These are phyloP conservation scores for Didymella arachidicola DNA, from an alignment of 2,329 filamentous ascomycete genomes.

Conservation along the genomic window DNA sequence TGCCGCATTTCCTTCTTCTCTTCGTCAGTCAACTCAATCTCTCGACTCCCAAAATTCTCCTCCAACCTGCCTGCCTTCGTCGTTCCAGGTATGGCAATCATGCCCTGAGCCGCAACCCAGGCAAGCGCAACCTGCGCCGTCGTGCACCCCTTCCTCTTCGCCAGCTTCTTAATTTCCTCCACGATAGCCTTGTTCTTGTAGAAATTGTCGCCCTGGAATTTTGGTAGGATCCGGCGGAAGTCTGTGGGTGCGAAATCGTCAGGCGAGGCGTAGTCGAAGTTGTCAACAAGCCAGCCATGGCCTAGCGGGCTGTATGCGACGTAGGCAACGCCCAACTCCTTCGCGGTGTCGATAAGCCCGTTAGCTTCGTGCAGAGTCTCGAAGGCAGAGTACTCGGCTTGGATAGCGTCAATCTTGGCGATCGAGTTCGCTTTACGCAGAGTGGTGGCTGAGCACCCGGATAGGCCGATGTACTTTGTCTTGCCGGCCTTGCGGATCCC, in stretches of 20 bases:
- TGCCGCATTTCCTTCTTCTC: slow-evolving; percentile 33
- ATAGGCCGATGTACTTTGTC: slow-evolving; percentile 58
- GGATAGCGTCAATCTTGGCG: slow-evolving; percentile 56
- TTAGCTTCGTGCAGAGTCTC: slow-evolving; percentile 53
- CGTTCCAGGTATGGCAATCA: slow-evolving; percentile 64
- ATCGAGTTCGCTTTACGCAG: slow-evolving; percentile 58
- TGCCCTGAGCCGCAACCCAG: slow-evolving; percentile 45
- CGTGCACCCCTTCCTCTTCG: slow-evolving; percentile 59
- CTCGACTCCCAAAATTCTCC: slow-evolving; percentile 33
- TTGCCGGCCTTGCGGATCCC: slow-evolving; percentile 53
- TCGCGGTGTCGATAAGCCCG: slow-evolving; percentile 46
- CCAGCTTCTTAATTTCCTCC: slow-evolving; percentile 36
- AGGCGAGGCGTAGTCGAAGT: slow-evolving; percentile 39
- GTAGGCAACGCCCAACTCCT: slow-evolving; percentile 49
- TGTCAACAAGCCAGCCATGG: slow-evolving; percentile 37
- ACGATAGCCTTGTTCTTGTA: slow-evolving; percentile 43
- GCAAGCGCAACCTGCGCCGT: slow-evolving; percentile 62
- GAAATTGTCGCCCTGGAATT: slow-evolving; percentile 52
- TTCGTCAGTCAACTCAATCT: slow-evolving; percentile 32
- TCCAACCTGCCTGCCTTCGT: slow-evolving; percentile 30
- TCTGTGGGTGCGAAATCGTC: slow-evolving; percentile 55
- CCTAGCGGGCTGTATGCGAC: slow-evolving; percentile 49
- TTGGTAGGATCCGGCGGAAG: slow-evolving; percentile 47
- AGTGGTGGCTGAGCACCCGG: slow-evolving; percentile 53
- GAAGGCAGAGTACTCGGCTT: slow-evolving; percentile 62